Evolutionary conservation across 1,284 basidiomycete species (phyloP), one percentile per base, ranked within the genome.

Genomic region (Omphalotus olearius): DNA sequence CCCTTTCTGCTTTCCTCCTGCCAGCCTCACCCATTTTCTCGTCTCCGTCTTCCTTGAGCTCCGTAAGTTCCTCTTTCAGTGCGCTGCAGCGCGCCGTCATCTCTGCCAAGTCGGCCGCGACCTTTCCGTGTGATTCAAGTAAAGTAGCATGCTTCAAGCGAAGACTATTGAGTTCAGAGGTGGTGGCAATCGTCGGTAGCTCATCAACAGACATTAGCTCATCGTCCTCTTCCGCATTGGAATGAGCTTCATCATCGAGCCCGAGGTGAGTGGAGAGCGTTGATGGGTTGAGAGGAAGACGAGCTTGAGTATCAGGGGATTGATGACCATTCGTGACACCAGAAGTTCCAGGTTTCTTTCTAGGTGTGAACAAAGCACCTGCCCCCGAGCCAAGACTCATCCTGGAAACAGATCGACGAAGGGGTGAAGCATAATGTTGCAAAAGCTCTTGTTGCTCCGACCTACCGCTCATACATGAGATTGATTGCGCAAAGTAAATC

Each of bases 91-190:
- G 13, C n/a, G 39, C 46, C 20, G 37, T 51, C 44, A 52, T n/a
- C 25, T 46, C 54, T 9, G 42, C 43, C 10, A 86, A 64, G 49
- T 84, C 78, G 1, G 70, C 68, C 53, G 85, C 76, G 38, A 79
- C 72, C 30, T 67, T 69, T 0, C 86, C 85, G 38, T 86, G 76
- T 37, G 85, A 78, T 57, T 88, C 83, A 1, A 87, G 72, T 0
- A 88, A 67, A 5, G 71, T 71, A 0, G 83, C 83, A 54, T 88
- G 79, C 0, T 70, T 63, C 0, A 85, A 67, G 1, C 85, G 81
- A 5, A 89, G 73, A 4, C 72, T 63, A 0, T 83, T 72, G 6
- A 88, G 72, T 30, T 68, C 73, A 51, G 80, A 78, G 0, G 80
- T 77, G 11, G 79, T 63, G 1, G 79, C 70, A 5, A 83, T 65